Evolutionary conservation across 2,329 filamentous ascomycete genomes (phyloP), one percentile per base, ranked within the genome.

Genomic region (Alternaria conjuncta): DNA sequence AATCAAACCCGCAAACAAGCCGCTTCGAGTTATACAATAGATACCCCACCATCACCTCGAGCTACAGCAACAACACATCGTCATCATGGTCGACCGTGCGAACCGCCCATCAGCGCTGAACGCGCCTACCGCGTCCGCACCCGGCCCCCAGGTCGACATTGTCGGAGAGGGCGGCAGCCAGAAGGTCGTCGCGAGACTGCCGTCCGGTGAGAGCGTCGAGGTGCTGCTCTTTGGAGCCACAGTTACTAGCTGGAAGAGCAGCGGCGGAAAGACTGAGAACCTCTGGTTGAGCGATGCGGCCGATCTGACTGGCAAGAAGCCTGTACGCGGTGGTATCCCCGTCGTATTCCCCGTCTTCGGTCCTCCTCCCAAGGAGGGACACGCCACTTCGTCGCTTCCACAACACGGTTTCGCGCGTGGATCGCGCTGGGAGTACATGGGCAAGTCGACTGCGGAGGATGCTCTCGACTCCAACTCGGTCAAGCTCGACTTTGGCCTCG

Each of bases 301-400:
- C 47, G 88, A 88, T 74, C 84, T 97, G 60, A 94, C 98, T 77
- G 95, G 96, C 56, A 90, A 86, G 71, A 97, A 97, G 84, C 87
- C 95, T 23, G 94, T 98, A 56, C 87, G 96, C 67, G 96, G 96
- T 60, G 95, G 95, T 13, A 93, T 98, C 72, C 95, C 95, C 5
- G 83, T 98, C 55, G 94, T 97, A 36, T 98, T 97, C 78, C 95
- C 95, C 9, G 94, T 94, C 78, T 99, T 99, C 78, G 96, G 96
- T 28, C 77, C 77, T 41, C 91, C 91, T 44, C 88, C 91, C 12
- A 90, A 92, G 56, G 86, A 90, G 70, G 90, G 94, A 79, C 88
- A 91, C 69, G 86, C 91, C n/a, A 96, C 93, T 26, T 88, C 88
- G 55, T 84, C 88, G 69, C 90, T 99, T 25, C 90, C 94, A 4